Conservation (phyloP, 164 flowering plant genomes). For the Malania oleifera region DNA sequence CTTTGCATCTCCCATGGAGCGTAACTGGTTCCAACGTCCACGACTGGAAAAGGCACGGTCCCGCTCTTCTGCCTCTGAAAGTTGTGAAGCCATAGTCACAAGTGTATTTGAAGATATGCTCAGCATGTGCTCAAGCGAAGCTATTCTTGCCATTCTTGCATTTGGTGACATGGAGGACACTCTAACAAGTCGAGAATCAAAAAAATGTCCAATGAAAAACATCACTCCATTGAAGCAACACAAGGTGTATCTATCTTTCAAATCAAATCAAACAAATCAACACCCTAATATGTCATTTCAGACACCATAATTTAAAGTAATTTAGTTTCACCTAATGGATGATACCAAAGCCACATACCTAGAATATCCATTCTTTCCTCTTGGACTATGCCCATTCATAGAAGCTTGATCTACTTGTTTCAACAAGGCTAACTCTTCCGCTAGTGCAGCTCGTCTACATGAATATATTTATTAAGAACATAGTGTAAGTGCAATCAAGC, state of each 20-base stretch:
- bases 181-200: conserved; percentile 33
- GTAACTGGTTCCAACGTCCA: conserved; percentile 92
- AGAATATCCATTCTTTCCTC: conserved; percentile 80
- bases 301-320: too few species aligned
- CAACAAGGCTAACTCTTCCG: conserved; percentile 79
- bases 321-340: too few species aligned
- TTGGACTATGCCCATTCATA: conserved; percentile 72
- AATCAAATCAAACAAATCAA: too few species aligned
- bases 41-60: conserved; percentile 83
- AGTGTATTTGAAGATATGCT: conserved; percentile 85
- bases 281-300: too few species aligned
- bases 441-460: conserved; percentile 90
- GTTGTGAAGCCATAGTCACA: conserved; percentile 98
- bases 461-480: too few species aligned
- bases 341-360: too few species aligned
- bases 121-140: conserved; percentile 90
- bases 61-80: conserved; percentile 95
- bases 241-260: too few species aligned
- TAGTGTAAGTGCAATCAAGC: too few species aligned
- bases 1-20: conserved; percentile 95
- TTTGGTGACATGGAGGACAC: conserved; percentile 79
- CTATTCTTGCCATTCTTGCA: conserved; percentile 85
- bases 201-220: too few species aligned
- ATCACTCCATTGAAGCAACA: too few species aligned
- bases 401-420: conserved; percentile 75